Conservation (phyloP, 1,139 yeast species). For the Diutina mesorugosa region DNA sequence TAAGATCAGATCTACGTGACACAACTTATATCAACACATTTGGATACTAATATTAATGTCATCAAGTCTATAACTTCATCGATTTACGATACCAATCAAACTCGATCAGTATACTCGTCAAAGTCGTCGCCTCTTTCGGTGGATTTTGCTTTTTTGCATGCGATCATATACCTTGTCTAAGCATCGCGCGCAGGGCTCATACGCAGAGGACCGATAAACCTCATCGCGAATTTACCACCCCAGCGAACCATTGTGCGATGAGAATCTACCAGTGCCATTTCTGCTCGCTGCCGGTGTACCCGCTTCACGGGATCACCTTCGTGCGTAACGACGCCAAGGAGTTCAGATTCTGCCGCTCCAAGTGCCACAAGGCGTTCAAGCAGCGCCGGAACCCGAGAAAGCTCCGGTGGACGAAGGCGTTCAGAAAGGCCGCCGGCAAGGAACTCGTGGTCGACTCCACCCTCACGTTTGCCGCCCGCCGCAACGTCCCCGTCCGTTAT, state of each 20-base stretch:
- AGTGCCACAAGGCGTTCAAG: constrained; percentile 95
- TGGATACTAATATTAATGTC: no score
- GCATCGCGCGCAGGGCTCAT: background rate
- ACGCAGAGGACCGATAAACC: constrained; percentile 2
- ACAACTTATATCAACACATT: no score
- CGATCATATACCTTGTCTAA: background rate
- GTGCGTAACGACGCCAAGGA: constrained; percentile 97
- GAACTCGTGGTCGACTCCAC: constrained; percentile 97
- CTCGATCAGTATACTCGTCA: no score
- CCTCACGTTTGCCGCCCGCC: constrained; percentile 88
- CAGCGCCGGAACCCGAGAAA: constrained; percentile 98
- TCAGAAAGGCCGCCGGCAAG: constrained; percentile 98
- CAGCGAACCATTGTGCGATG: constrained; percentile 30
- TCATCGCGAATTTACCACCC: constrained; percentile 5
- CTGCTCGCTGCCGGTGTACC: constrained; percentile 95
- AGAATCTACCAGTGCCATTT: constrained; percentile 92
- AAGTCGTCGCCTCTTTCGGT: no score
- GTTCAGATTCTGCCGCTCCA: constrained; percentile 93
- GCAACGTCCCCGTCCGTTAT: constrained; percentile 96
- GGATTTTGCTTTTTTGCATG: background rate
- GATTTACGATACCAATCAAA: no score
- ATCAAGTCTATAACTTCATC: no score
- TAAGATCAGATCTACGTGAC: no score
- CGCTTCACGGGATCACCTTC: constrained; percentile 96
- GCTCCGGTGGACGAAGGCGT: constrained; percentile 96